Evolutionary conservation across 2,329 filamentous ascomycete genomes (phyloP), one percentile per base, ranked within the genome.

Genomic region (Nigrospora osmanthi): DNA sequence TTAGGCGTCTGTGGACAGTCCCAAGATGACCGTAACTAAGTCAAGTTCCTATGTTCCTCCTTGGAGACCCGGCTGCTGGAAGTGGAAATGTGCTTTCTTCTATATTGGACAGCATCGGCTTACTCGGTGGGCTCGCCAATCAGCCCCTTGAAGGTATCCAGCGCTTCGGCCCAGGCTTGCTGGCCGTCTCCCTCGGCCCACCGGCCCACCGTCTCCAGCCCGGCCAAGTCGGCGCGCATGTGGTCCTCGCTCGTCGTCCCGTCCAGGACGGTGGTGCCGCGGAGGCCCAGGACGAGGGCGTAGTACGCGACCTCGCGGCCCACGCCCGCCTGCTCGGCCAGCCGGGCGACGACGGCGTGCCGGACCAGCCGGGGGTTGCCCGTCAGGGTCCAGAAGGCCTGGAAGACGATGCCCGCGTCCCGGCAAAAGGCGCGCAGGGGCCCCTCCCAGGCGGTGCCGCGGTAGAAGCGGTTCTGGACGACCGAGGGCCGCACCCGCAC

Each of bases 391-490:
- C 75, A 78, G 54, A 78, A 80, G 10, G 69, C 63, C 60, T 80
- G 75, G 54, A 75, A 78, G 13, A 64, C 54, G 46, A 76, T 67
- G 11, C 53, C 58, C 32, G 58, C 52, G 17, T 59, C 53, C n/a
- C 65, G 62, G 46, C 71, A 76, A 47, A 69, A 73, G 1, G 66
- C 63, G 17, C 86, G 75, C 14, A 90, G 61, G 1, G 67, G 64
- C 0, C 67, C 64, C 50, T 90, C 87, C 53, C 76, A 85, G 3
- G 60, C 57, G 0, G 79, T 84, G 2, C 66, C 63, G 2, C 66
- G 62, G 56, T 83, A 77, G 63, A 93, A 88, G 2, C 85, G 76
- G 57, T 93, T 91, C 65, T 93, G 87, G 6, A 90, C 81, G 2
- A 89, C 74, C 1, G 75, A 69, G 1, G 70, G 70, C 48, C 65